Evolutionary conservation across 164 flowering plant genomes (phyloP), one percentile per base, ranked within the genome.

Genomic region (Platanus orientalis): DNA sequence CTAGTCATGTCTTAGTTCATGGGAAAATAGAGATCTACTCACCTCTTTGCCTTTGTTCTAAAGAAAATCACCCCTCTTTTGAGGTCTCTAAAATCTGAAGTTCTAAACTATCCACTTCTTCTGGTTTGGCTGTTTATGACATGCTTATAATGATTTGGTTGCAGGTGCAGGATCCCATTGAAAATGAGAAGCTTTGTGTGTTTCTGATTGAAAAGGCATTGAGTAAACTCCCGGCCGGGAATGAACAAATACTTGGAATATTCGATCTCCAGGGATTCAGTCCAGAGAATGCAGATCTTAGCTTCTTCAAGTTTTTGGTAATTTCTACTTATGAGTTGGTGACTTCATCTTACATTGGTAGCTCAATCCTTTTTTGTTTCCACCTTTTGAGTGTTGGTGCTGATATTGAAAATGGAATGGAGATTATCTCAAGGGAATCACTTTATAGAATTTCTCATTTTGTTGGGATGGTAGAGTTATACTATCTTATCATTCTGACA

Each of bases 251-350:
- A 63, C 88, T 90, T 60, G 92, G 86, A 59, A 81, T 90, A 71
- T 51, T 90, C 73, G 96, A 93, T 68, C 89, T 93, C 39, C 76
- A 87, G 4, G 94, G 91, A 21, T 93, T 85, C 61, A 60, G 84
- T 45, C 54, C 78, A 36, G 79, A 81, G 55, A 93, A 93, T 78
- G 87, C 89, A 54, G 97, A 93, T 79, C 55, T 90, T 23, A 77
- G 71, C 34, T 93, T 85, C 77, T 21, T 90, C 51, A 90, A 86
- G 24, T 93, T 93, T 71, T 32, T 90, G 90, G 97, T 93, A 89
- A 81, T 39, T 63, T 52, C 28, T 52, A 23, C 0, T 44, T 1
- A 54, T 20, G 40, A 23, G 27, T 25, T 30, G 44, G 48, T 16
- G 29, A 54, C 54, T 53, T 20, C 44, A 40, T 52, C 45, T 62